Evolutionary conservation across 495 filamentous ascomycete genomes (phyloP).

Genomic region (Letharia lupina): DNA sequence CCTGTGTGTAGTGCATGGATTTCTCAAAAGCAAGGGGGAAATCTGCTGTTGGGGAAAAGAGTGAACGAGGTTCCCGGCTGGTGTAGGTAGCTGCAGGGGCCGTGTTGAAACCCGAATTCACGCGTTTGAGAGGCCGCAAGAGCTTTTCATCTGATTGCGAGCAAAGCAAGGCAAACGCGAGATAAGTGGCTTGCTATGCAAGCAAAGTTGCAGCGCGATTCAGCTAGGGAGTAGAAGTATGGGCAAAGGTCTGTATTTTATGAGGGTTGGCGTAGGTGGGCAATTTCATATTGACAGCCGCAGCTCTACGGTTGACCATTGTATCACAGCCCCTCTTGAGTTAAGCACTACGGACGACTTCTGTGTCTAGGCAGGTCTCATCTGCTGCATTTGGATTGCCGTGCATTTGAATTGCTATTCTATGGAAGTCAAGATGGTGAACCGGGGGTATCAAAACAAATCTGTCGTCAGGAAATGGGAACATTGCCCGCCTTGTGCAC

Average conservation of each 20-base stretch:
- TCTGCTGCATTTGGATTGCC: neutral
- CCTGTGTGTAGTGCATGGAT: neutral
- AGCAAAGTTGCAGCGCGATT: neutral
- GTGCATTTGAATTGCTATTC: conserved; percentile 1
- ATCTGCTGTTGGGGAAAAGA: neutral
- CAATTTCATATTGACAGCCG: conserved; percentile 1
- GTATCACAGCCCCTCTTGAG: neutral
- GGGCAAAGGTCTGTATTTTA: neutral
- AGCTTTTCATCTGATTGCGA: neutral
- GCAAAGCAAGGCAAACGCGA: neutral
- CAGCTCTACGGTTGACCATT: conserved; percentile 2
- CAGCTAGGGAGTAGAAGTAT: neutral
- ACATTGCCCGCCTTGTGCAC: neutral
- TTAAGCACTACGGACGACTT: conserved; percentile 1
- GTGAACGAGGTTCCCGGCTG: neutral
- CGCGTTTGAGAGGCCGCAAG: neutral
- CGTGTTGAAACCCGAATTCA: neutral
- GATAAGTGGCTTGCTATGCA: neutral
- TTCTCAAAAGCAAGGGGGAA: neutral
- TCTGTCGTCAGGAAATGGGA: neutral
- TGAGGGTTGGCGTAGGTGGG: neutral
- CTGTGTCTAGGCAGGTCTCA: neutral
- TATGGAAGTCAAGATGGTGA: neutral
- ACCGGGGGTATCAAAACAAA: conserved; percentile 14
- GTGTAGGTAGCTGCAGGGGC: neutral